Evolutionary conservation across 2,329 filamentous ascomycete genomes (phyloP).

Genomic region (Stemphylium vesicarium): DNA sequence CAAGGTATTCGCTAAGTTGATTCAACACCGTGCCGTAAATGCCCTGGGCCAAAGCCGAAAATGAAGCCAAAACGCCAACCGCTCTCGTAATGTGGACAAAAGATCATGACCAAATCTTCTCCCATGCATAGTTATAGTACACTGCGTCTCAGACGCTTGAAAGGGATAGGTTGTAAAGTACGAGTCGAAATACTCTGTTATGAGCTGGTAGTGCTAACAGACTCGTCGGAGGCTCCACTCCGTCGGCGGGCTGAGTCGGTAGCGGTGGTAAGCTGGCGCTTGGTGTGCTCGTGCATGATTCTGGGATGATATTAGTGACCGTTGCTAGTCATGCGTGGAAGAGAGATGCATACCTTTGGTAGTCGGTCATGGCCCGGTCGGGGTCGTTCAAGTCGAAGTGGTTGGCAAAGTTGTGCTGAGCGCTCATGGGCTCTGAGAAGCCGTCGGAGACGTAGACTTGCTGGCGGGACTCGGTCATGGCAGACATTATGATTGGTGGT

Average conservation of each 20-base stretch:
- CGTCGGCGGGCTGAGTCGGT: constrained; percentile 54
- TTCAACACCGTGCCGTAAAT: constrained; percentile 6
- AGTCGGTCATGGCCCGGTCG: constrained; percentile 49
- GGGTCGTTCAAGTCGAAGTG: constrained; percentile 53
- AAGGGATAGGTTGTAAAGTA: neutral
- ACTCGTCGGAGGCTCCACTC: constrained; percentile 23
- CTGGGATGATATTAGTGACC: constrained; percentile 34
- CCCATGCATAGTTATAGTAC: constrained; percentile 8
- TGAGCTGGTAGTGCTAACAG: constrained; percentile 29
- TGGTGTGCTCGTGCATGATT: constrained; percentile 59
- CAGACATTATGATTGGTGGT: constrained; percentile 24
- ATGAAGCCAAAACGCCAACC: constrained; percentile 9
- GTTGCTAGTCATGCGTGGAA: neutral
- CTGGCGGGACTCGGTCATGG: constrained; percentile 25
- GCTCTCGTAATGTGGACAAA: neutral
- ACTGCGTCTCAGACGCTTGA: constrained; percentile 10
- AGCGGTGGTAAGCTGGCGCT: constrained; percentile 55
- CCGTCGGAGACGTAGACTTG: constrained; percentile 48
- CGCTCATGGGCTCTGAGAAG: constrained; percentile 50
- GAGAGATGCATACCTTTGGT: constrained; percentile 49
- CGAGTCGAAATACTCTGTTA: constrained; percentile 4
- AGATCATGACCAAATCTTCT: constrained; percentile 1
- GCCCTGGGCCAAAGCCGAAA: constrained; percentile 6
- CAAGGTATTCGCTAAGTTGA: constrained; percentile 7
- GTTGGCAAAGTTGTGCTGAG: constrained; percentile 53